Conservation (phyloP, 169 alveolate genomes). For the Eimeria praecox region DNA sequence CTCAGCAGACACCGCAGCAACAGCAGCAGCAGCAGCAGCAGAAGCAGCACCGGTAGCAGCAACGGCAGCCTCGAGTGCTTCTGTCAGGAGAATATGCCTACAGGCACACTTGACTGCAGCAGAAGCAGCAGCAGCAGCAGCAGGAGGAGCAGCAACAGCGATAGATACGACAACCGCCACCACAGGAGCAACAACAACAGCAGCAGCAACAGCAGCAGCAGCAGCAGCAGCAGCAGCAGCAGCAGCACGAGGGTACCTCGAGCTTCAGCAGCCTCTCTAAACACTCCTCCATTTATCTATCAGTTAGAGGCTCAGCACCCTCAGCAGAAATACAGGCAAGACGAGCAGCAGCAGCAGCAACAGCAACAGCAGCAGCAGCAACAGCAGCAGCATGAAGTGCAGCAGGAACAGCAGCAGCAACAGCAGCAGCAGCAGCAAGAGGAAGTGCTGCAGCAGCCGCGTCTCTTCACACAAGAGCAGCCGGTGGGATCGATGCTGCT, state of each 20-base stretch:
- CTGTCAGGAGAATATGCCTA: not conserved
- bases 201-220: constrained; percentile 52
- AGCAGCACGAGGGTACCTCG: not conserved
- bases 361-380: not conserved
- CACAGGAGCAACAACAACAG: not conserved
- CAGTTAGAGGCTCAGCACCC: not conserved
- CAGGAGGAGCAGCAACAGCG: constrained; percentile 11
- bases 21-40: constrained; percentile 8
- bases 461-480: constrained; percentile 18
- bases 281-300: not conserved
- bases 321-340: not conserved
- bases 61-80: not conserved
- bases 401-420: not conserved
- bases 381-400: not conserved
- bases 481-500: not conserved
- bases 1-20: constrained; percentile 17
- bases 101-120: not conserved
- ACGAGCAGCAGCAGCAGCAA: not conserved
- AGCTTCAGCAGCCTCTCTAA: not conserved
- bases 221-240: constrained; percentile 21
- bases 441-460: not conserved
- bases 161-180: not conserved
- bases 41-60: constrained; percentile 1
- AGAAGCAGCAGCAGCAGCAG: not conserved
- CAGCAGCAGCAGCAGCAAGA: constrained; percentile 3